Evolutionary conservation across 164 flowering plant genomes (phyloP).

Genomic region (Taxillus chinensis): DNA sequence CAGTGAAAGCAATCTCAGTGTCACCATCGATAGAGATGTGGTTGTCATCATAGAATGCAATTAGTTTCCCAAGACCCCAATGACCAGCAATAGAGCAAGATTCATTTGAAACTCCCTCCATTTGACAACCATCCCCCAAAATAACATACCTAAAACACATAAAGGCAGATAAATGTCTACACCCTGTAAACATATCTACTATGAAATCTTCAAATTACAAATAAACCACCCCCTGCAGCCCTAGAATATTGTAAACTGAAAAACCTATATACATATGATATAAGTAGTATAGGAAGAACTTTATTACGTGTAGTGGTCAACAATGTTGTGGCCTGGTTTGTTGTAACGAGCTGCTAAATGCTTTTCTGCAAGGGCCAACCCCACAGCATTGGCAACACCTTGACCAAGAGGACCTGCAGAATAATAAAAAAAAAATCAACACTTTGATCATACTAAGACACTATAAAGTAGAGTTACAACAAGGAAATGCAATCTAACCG

Average conservation of each 20-base stretch:
- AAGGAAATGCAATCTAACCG: slow-evolving; percentile 33
- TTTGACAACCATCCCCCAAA: slow-evolving; percentile 96
- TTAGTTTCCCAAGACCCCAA: slow-evolving; percentile 97
- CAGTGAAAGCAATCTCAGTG: slow-evolving; percentile 94
- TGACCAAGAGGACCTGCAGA: slow-evolving; percentile 96
- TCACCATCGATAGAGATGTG: slow-evolving; percentile 97
- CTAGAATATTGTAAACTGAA: background rate
- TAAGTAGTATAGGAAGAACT: background rate
- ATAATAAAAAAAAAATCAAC: background rate
- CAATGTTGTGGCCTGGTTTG: slow-evolving; percentile 77
- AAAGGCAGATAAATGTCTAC: background rate
- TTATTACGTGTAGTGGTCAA: slow-evolving; percentile 94
- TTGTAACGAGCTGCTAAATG: slow-evolving; percentile 96
- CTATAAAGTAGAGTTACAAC: background rate
- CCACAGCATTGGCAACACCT: slow-evolving; percentile 94
- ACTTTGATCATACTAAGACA: background rate
- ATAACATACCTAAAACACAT: slow-evolving; percentile 46
- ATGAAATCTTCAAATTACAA: too few species aligned
- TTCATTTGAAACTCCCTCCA: slow-evolving; percentile 95
- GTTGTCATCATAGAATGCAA: slow-evolving; percentile 96
- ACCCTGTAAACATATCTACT: too few species aligned
- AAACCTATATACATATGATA: background rate
- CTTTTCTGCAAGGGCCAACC: slow-evolving; percentile 95
- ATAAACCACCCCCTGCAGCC: too few species aligned
- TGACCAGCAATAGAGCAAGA: slow-evolving; percentile 93